These are phyloP conservation scores for Penicillium waksmanii DNA, from an alignment of 495 filamentous ascomycete species.

Conservation along the genomic window DNA sequence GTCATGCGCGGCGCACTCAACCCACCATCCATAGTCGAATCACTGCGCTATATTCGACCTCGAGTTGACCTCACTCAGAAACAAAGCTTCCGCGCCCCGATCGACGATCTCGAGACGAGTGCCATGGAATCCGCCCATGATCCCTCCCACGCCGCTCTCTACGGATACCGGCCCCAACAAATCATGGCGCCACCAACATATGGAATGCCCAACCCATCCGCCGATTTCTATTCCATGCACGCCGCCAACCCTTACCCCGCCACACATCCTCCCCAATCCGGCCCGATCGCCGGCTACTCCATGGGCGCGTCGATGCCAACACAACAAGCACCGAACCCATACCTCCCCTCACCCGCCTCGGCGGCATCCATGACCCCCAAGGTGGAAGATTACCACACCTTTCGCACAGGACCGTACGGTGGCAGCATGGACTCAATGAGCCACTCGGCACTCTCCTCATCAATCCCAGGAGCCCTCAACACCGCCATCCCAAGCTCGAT, in stretches of 20 bases:
- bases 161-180: constrained; percentile 45
- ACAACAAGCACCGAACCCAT: constrained; percentile 44
- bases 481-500: constrained; percentile 36
- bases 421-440: constrained; percentile 42
- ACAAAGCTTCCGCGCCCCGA: constrained; percentile 71
- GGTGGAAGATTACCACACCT: constrained; percentile 44
- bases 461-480: constrained; percentile 39
- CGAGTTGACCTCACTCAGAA: constrained; percentile 62
- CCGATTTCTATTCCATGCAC: constrained; percentile 45
- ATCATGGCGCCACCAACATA: constrained; percentile 45
- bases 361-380: constrained; percentile 37
- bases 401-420: constrained; percentile 40
- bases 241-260: constrained; percentile 33
- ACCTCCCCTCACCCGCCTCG: constrained; percentile 38
- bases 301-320: constrained; percentile 38
- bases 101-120: constrained; percentile 61
- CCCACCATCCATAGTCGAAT: constrained; percentile 61
- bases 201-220: constrained; percentile 37
- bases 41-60: constrained; percentile 57
- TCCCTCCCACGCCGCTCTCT: constrained; percentile 41
- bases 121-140: constrained; percentile 45
- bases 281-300: constrained; percentile 41
- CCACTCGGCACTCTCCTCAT: constrained; percentile 41
- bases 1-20: constrained; percentile 64
- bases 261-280: constrained; percentile 41